Evolutionary conservation across 2,329 filamentous ascomycete genomes (phyloP).

Genomic region (Colletotrichum godetiae): DNA sequence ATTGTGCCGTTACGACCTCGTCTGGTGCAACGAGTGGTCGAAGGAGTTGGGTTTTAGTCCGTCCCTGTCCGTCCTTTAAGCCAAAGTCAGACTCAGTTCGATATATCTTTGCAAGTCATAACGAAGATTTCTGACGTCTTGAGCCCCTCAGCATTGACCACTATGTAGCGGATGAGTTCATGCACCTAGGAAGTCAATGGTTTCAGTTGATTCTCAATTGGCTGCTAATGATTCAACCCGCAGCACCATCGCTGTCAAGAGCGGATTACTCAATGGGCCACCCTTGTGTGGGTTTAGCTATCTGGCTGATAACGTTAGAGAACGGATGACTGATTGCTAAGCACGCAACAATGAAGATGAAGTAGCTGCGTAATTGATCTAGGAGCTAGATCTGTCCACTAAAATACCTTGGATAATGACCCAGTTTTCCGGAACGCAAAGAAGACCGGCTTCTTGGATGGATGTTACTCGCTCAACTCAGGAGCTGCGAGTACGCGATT

Average conservation of each 20-base stretch:
- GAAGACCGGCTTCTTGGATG: not conserved
- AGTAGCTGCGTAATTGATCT: not conserved
- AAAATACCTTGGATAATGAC: not conserved
- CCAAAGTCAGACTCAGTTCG: not conserved
- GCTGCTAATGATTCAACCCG: not conserved
- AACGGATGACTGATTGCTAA: conserved; percentile 11
- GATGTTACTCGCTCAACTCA: too few species aligned
- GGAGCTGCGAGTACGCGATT: not conserved
- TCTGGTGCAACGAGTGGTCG: not conserved
- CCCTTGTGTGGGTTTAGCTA: not conserved
- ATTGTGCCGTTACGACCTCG: not conserved
- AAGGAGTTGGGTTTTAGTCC: not conserved
- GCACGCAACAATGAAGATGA: conserved; percentile 7
- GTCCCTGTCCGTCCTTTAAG: not conserved
- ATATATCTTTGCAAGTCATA: not conserved
- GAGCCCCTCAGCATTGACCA: not conserved
- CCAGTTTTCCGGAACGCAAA: not conserved
- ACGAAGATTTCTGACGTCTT: not conserved
- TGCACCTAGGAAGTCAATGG: conserved; percentile 5
- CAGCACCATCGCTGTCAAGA: not conserved
- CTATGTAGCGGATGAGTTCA: conserved; percentile 8
- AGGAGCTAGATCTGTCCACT: not conserved
- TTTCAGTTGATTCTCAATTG: not conserved
- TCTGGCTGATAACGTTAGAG: not conserved
- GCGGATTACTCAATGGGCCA: not conserved